Conservation (phyloP, 495 filamentous ascomycete genomes). For the Paragyromitra xinjiangensis region DNA sequence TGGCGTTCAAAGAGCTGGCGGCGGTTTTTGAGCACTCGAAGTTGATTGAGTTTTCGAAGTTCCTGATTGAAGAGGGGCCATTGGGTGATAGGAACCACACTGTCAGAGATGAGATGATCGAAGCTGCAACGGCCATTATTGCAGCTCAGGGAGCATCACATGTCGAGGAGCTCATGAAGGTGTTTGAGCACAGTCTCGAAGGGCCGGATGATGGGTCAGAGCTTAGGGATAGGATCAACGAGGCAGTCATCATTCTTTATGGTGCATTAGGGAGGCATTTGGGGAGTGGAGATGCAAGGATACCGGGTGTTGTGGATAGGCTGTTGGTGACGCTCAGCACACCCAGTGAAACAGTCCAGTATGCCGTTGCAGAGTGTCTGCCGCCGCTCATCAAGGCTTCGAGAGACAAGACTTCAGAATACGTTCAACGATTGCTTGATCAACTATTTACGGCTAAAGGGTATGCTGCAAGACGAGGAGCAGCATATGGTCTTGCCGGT, state of each 20-base stretch:
- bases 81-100: conserved; percentile 77
- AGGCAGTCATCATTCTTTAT: conserved; percentile 96
- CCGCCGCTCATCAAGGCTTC: conserved; percentile 86
- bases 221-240: conserved; percentile 84
- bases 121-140: conserved; percentile 84
- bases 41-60: conserved; percentile 79
- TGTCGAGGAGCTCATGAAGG: conserved; percentile 89
- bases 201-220: conserved; percentile 80
- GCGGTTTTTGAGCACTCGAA: conserved; percentile 71
- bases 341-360: conserved; percentile 96
- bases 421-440: conserved; percentile 81
- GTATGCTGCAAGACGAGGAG: conserved; percentile 88
- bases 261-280: conserved; percentile 91
- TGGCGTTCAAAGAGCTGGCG: conserved; percentile 84
- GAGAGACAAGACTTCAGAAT: conserved; percentile 75
- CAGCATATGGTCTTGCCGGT: conserved; percentile 93
- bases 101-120: conserved; percentile 90
- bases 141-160: conserved; percentile 77
- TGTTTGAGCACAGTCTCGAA: conserved; percentile 84
- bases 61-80: conserved; percentile 84
- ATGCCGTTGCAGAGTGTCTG: conserved; percentile 90
- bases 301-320: conserved; percentile 83
- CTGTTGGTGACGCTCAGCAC: conserved; percentile 87
- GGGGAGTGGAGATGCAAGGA: conserved; percentile 78
- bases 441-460: conserved; percentile 82